phyloP scores from a whole-genome alignment of 73 alveolate genomes.

The Tetrahymena malaccensis region DNA sequence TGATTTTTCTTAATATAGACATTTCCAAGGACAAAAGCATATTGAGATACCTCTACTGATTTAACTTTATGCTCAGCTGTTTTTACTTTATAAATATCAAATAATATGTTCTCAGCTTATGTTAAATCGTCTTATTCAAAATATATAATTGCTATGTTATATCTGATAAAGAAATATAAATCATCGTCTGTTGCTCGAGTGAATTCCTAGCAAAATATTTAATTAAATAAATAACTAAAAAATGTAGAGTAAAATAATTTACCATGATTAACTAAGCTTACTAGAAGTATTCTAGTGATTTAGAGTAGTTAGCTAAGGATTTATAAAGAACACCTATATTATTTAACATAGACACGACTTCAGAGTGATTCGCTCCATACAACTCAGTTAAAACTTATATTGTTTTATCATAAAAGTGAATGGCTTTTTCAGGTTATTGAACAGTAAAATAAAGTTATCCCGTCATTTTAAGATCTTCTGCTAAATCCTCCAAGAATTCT shows the following conservation, averaged over 20 bases:
- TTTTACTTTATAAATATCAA: not conserved
- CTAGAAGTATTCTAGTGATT: not conserved
- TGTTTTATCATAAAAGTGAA: not conserved
- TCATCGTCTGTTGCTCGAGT: not conserved
- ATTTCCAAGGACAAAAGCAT: not conserved
- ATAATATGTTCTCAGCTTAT: not conserved
- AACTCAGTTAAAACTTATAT: not conserved
- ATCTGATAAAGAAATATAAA: not conserved
- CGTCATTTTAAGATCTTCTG: not conserved
- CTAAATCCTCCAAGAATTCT: not conserved
- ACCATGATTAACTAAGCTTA: not conserved
- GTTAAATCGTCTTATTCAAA: not conserved
- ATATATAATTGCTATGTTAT: not conserved
- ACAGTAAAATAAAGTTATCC: not conserved
- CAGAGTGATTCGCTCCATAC: not conserved
- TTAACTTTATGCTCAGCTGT: not conserved
- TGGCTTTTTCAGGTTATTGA: not conserved
- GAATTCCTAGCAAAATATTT: not conserved
- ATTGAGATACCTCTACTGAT: not conserved
- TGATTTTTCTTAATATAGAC: not conserved
- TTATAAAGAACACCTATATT: not conserved
- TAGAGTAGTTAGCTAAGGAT: not conserved
- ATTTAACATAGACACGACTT: not conserved
- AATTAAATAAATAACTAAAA: not conserved
- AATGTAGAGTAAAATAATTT: not conserved